phyloP scores from a whole-genome alignment of 129 eudicot genomes.

The Helianthus tuberosus region DNA sequence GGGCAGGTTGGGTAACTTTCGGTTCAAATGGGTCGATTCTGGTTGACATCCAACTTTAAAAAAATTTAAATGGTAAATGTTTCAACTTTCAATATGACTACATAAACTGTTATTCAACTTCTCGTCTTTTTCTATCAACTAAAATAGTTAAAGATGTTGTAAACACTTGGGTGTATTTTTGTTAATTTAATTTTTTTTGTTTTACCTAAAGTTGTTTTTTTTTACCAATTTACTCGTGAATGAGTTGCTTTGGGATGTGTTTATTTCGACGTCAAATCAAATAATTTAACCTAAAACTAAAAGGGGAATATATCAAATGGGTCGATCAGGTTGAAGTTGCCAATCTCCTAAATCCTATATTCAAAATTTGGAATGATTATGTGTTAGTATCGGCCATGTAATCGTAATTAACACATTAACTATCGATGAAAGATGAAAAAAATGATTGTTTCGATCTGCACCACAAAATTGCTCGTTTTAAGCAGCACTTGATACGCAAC shows the following conservation, averaged over 20 bases:
- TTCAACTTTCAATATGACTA: not conserved
- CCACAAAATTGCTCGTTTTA: not conserved
- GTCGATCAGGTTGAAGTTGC: too few relatives aligned
- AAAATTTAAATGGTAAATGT: not conserved
- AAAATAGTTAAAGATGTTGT: not conserved
- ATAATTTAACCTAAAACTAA: too few relatives aligned
- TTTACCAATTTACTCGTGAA: not conserved
- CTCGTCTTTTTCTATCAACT: not conserved
- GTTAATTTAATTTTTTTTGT: not conserved
- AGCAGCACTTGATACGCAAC: not conserved
- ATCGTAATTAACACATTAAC: not conserved
- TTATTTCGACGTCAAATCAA: too few relatives aligned
- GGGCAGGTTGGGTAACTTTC: not conserved
- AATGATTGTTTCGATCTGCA: not conserved
- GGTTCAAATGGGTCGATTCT: not conserved
- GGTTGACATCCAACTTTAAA: not conserved
- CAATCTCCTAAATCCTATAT: too few relatives aligned
- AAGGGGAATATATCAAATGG: too few relatives aligned
- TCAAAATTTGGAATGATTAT: too few relatives aligned
- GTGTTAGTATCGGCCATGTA: too few relatives aligned
- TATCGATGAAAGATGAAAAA: not conserved
- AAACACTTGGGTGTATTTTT: not conserved
- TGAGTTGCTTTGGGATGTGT: too few relatives aligned
- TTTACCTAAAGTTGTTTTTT: not conserved
- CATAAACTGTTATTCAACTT: not conserved